Evolutionary conservation across 2,329 filamentous ascomycete genomes (phyloP).

Genomic region (Periglandula ipomoeae): DNA sequence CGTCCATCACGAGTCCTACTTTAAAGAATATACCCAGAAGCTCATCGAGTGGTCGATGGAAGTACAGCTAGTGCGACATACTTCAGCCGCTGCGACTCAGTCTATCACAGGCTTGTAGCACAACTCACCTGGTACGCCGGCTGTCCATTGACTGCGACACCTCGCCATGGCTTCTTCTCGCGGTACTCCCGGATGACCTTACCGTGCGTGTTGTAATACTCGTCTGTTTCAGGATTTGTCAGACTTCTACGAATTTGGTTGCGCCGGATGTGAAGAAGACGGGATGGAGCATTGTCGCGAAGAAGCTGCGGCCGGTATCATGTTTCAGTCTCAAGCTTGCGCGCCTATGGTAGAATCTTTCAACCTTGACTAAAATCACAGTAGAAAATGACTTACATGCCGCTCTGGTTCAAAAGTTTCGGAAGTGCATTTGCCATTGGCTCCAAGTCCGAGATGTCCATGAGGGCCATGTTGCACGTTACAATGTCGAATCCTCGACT

Average conservation of each 20-base stretch:
- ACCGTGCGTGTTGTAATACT: slow-evolving; percentile 23
- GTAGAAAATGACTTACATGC: slow-evolving; percentile 29
- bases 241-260: slow-evolving; percentile 28
- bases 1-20: slow-evolving; percentile 32
- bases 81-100: slow-evolving; percentile 2
- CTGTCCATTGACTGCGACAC: slow-evolving; percentile 26
- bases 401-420: slow-evolving; percentile 28
- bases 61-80: slow-evolving; percentile 22
- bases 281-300: slow-evolving; percentile 38
- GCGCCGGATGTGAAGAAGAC: slow-evolving; percentile 38
- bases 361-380: no score
- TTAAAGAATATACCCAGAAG: slow-evolving; percentile 34
- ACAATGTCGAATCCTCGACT: slow-evolving; percentile 30
- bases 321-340: neutral
- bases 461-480: slow-evolving; percentile 40
- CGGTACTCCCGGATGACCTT: slow-evolving; percentile 33
- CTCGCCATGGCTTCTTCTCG: slow-evolving; percentile 27
- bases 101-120: neutral
- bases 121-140: slow-evolving; percentile 23
- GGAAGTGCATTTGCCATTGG: slow-evolving; percentile 32
- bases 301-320: slow-evolving; percentile 23
- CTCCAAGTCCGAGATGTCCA: slow-evolving; percentile 35
- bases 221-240: slow-evolving; percentile 26
- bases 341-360: neutral
- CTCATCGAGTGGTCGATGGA: slow-evolving; percentile 36